Percentiles rank a stretch among this genome's conserved stretches.
Evolutionary conservation across 108 stramenopile species (phyloP).

Genomic region (Cyclotella baltica): DNA sequence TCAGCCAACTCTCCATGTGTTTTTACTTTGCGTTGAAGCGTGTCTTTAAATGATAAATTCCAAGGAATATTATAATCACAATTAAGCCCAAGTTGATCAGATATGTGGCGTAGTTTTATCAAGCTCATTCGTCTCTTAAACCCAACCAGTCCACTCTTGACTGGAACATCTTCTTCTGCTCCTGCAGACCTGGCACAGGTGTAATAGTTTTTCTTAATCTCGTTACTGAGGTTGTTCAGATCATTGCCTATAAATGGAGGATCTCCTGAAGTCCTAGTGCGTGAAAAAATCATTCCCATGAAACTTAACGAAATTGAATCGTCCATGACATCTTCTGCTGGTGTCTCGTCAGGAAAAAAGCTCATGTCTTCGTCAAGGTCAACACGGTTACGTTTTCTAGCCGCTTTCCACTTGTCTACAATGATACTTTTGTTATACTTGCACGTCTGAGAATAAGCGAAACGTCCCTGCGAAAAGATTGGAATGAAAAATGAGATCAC

Average conservation of each 20-base stretch:
- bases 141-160: constrained; percentile 59
- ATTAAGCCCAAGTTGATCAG: constrained; percentile 67
- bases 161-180: constrained; percentile 55
- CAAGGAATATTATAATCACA: constrained; percentile 54
- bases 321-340: constrained; percentile 38
- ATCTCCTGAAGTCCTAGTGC: constrained; percentile 8
- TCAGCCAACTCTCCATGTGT: constrained; percentile 58
- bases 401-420: constrained; percentile 56
- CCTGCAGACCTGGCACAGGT: constrained; percentile 47
- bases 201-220: constrained; percentile 64
- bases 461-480: constrained; percentile 28
- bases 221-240: constrained; percentile 58
- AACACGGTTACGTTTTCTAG: constrained; percentile 16
- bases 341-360: constrained; percentile 70
- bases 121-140: constrained; percentile 65
- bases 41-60: constrained; percentile 50
- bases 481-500: neutral
- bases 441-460: constrained; percentile 30
- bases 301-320: constrained; percentile 20
- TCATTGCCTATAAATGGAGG: constrained; percentile 70
- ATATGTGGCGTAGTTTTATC: constrained; percentile 73
- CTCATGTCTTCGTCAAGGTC: constrained; percentile 44
- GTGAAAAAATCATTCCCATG: constrained; percentile 34
- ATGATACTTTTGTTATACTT: constrained; percentile 65
- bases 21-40: constrained; percentile 1